Conservation (phyloP, 2,329 filamentous ascomycete species). For the Epichloe sp. region DNA sequence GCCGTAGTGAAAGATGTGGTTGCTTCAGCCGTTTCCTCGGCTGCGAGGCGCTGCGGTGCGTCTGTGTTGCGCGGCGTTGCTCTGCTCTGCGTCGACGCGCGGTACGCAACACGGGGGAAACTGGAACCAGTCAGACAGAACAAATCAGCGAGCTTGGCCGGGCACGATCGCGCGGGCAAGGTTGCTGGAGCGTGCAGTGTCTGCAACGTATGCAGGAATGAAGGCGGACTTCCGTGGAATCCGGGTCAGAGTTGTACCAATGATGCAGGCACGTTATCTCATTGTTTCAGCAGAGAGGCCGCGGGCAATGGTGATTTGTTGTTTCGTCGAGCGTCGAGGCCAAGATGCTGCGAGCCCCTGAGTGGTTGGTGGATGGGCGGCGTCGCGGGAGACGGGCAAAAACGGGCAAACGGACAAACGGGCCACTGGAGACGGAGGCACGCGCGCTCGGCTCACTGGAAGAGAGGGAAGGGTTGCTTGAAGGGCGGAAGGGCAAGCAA, state of each 20-base stretch:
- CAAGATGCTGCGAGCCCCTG: conserved; percentile 13
- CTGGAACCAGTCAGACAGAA: neutral
- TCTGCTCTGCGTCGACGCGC: conserved; percentile 3
- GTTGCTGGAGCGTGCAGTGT: neutral
- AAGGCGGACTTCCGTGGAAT: conserved; percentile 8
- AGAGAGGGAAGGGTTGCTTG: neutral
- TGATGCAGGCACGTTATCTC: conserved; percentile 24
- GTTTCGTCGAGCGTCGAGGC: conserved; percentile 16
- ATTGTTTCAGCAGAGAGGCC: conserved; percentile 24
- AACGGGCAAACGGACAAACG: neutral
- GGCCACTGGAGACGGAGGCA: neutral
- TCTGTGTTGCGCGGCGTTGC: neutral
- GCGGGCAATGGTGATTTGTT: conserved; percentile 19
- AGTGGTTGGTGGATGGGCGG: conserved; percentile 6
- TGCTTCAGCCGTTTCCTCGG: conserved; percentile 2
- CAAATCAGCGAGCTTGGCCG: neutral
- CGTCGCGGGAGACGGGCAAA: neutral
- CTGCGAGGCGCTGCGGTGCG: conserved; percentile 3
- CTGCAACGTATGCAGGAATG: conserved; percentile 1
- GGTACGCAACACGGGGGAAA: conserved; percentile 2
- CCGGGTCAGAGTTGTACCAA: conserved; percentile 20
- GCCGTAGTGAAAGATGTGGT: neutral
- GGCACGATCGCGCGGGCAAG: neutral
- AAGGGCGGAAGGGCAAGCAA: neutral
- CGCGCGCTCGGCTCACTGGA: neutral